Base-by-base conservation (phyloP, 2,329 filamentous ascomycete genomes). In the Xylaria sp. region DNA sequence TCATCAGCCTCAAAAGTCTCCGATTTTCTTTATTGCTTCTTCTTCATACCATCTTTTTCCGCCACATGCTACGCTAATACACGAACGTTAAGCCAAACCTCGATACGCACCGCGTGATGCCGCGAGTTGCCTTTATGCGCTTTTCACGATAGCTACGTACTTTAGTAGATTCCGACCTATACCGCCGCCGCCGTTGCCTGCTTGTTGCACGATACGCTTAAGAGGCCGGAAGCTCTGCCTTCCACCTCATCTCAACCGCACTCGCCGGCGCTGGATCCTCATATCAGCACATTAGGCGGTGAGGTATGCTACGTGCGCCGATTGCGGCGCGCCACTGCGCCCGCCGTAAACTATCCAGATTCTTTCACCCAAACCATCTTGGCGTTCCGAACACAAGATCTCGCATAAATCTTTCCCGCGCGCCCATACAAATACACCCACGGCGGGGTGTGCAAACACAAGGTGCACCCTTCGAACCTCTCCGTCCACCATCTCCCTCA, bases 401-500 rank as follows among this genome's bases (percentile, higher is more conserved):
- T 66, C 55, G 25, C 70, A 70, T 66, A 71, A 37, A 20, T 46
- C 66, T 63, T 65, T 20, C 57, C 52, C 65, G 44, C 28, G 56
- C 55, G 56, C 60, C 37, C 75, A 76, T 50, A 73, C 73, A 51
- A 69, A 75, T 50, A 72, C 73, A 51, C 67, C 78, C 62, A 52
- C 73, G 52, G 80, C 76, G 57, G 72, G 75, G 18, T 65, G 71
- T 51, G 78, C 81, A 66, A 32, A 65, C 68, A 12, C 32, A 57
- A 34, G 34, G 10, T 44, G 34, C 59, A 44, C 83, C 84, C 69
- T 93, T 90, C 78, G 84, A 90, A 72, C 88, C 90, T 15, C 87
- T 94, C 74, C 86, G 88, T 0, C 94, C 94, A 6, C 94, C 94
- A 0, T 89, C 92, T 4, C 94, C 94, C 6, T 87, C 87, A 69